Percentiles rank a stretch among this genome's conserved stretches.
These are phyloP conservation scores for Boletellus emodensis DNA, from an alignment of 768 basidiomycete genomes.

Conservation along the genomic window DNA sequence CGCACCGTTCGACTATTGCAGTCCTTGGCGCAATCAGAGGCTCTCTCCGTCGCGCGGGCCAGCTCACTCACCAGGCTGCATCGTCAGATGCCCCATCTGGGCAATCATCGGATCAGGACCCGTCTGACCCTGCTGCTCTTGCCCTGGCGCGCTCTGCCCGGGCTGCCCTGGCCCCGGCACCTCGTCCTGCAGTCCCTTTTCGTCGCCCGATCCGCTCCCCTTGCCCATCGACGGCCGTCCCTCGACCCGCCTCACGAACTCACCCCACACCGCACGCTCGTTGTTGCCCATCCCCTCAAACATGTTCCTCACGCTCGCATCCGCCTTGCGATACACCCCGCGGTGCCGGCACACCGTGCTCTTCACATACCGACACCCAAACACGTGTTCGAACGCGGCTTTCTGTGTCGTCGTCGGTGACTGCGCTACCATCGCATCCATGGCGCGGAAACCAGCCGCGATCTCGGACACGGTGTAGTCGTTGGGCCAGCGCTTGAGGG, in stretches of 20 bases:
- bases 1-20: constrained; percentile 13
- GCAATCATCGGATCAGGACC: constrained; percentile 16
- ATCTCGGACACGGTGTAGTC: constrained; percentile 70
- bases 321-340: constrained; percentile 62
- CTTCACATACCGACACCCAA: constrained; percentile 69
- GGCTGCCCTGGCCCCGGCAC: not conserved
- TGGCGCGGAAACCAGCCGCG: constrained; percentile 53
- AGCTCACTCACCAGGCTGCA: constrained; percentile 16
- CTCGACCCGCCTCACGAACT: constrained; percentile 62
- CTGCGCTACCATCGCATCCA: constrained; percentile 36
- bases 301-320: constrained; percentile 40
- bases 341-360: constrained; percentile 70
- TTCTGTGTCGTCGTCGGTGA: constrained; percentile 53
- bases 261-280: constrained; percentile 64
- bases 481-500: constrained; percentile 72
- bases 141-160: constrained; percentile 6
- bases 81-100: constrained; percentile 16
- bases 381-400: constrained; percentile 66
- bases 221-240: constrained; percentile 39
- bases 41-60: not conserved
- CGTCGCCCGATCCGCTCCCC: constrained; percentile 21
- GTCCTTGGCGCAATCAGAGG: not conserved
- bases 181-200: constrained; percentile 21
- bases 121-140: constrained; percentile 19
- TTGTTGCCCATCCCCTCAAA: constrained; percentile 52